Evolutionary conservation across 2,329 filamentous ascomycete species (phyloP).

Genomic region (Harringtonia aguacate): DNA sequence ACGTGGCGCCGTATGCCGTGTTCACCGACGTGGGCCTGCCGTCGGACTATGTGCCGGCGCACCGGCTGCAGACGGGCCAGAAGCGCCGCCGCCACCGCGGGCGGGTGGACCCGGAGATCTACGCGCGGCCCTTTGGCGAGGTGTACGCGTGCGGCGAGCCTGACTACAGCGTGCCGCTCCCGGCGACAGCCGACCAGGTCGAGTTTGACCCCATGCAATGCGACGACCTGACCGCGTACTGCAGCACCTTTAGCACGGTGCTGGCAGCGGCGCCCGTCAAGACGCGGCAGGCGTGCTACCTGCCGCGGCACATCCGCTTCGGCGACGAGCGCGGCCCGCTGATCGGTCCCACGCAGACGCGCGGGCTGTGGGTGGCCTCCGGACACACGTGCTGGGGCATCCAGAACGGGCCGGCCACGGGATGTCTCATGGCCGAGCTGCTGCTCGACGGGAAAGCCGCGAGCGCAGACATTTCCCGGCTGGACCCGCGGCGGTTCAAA

Average conservation of each 20-base stretch:
- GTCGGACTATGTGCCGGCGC: constrained; percentile 44
- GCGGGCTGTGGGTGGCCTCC: constrained; percentile 69
- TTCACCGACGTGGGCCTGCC: constrained; percentile 83
- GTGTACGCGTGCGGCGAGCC: constrained; percentile 91
- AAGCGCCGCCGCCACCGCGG: constrained; percentile 44
- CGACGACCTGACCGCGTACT: constrained; percentile 76
- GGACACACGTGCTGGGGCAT: constrained; percentile 99
- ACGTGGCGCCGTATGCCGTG: constrained; percentile 63
- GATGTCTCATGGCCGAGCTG: constrained; percentile 69
- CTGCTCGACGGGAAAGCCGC: constrained; percentile 60
- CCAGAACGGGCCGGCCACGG: constrained; percentile 85
- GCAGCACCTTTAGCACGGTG: constrained; percentile 53
- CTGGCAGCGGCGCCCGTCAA: constrained; percentile 60
- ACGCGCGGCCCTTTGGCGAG: constrained; percentile 77
- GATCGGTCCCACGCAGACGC: constrained; percentile 62
- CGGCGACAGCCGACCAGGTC: constrained; percentile 64
- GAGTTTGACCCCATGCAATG: constrained; percentile 65
- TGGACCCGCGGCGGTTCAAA: constrained; percentile 58
- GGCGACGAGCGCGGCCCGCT: constrained; percentile 59
- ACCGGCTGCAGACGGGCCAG: constrained; percentile 34
- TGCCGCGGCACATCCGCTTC: constrained; percentile 61
- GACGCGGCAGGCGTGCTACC: constrained; percentile 80
- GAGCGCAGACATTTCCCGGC: constrained; percentile 53
- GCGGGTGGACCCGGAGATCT: constrained; percentile 80
- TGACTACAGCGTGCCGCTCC: constrained; percentile 64